A percentile compares a stretch with the other conserved stretches of the same genome.
phyloP scores from a whole-genome alignment of 176 grass and related monocot genomes.

The Elaeis guineensis region DNA sequence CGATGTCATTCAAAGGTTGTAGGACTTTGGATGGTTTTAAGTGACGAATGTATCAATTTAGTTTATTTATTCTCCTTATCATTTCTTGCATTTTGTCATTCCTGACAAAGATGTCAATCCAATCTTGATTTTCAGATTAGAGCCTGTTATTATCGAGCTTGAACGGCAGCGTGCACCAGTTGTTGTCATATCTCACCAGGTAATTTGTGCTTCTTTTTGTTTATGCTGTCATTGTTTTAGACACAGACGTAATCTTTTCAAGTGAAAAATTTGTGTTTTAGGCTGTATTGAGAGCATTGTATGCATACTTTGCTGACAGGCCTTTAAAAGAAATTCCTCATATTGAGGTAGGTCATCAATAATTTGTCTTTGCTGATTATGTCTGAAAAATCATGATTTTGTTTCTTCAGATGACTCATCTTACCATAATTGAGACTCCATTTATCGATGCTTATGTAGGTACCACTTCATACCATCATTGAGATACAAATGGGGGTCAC shows the following conservation, averaged over 20 bases:
- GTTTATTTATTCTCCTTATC: neutral
- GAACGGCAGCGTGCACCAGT: slow-evolving; percentile 90
- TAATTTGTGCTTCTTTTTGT: slow-evolving; percentile 28
- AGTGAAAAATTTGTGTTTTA: slow-evolving; percentile 16
- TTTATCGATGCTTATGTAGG: slow-evolving; percentile 21
- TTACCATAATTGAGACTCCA: too few species aligned
- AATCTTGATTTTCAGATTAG: slow-evolving; percentile 43
- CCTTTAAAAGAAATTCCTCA: slow-evolving; percentile 86
- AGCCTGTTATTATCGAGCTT: slow-evolving; percentile 96
- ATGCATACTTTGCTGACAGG: slow-evolving; percentile 93
- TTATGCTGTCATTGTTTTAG: slow-evolving; percentile 7
- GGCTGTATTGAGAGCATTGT: slow-evolving; percentile 96
- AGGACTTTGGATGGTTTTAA: too few species aligned
- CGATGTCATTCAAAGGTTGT: slow-evolving; percentile 90
- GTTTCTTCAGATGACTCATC: too few species aligned
- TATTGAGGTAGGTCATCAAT: slow-evolving; percentile 53
- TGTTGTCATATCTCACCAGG: slow-evolving; percentile 99
- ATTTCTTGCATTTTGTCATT: neutral
- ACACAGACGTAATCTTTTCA: slow-evolving; percentile 11
- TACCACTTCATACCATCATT: slow-evolving; percentile 94
- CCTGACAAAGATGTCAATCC: neutral
- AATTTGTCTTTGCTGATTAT: too few species aligned
- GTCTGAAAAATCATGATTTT: too few species aligned
- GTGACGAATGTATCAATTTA: too few species aligned
- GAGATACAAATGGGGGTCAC: slow-evolving; percentile 98